Evolutionary conservation across 129 eudicot genomes (phyloP).

Genomic region (Arctium minus): DNA sequence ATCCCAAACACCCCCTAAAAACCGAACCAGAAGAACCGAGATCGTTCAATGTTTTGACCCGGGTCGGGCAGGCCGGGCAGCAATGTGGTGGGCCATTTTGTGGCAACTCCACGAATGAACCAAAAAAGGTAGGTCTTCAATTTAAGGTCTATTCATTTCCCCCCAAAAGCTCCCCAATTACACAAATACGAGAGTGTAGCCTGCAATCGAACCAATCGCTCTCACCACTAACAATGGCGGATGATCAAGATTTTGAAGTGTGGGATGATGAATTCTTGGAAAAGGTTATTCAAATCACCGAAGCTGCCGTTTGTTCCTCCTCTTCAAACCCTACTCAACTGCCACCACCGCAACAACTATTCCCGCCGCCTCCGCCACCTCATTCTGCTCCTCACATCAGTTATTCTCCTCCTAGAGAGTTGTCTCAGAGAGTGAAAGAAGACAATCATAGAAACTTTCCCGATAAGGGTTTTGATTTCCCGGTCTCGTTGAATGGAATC

Average conservation of each 20-base stretch:
- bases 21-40: not conserved
- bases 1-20: too few relatives aligned
- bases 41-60: not conserved
- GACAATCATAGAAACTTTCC: not conserved
- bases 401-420: constrained; percentile 67
- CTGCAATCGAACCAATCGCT: not conserved
- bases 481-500: constrained; percentile 1
- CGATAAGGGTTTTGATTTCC: constrained; percentile 10
- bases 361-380: constrained; percentile 31
- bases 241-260: constrained; percentile 22
- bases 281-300: constrained; percentile 26
- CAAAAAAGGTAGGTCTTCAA: not conserved
- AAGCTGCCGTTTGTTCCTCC: constrained; percentile 19
- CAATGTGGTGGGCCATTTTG: not conserved
- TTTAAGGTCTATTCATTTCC: not conserved
- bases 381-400: constrained; percentile 15
- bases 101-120: not conserved
- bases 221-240: constrained; percentile 20
- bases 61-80: not conserved
- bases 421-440: constrained; percentile 46
- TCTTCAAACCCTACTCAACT: constrained; percentile 31
- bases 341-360: constrained; percentile 25
- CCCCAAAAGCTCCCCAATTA: constrained; percentile 8
- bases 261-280: constrained; percentile 42
- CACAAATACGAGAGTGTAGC: not conserved